A percentile compares a stretch with the other conserved stretches of the same genome.
phyloP scores from a whole-genome alignment of 257 asterid genomes.

The Ocimum tenuiflorum region DNA sequence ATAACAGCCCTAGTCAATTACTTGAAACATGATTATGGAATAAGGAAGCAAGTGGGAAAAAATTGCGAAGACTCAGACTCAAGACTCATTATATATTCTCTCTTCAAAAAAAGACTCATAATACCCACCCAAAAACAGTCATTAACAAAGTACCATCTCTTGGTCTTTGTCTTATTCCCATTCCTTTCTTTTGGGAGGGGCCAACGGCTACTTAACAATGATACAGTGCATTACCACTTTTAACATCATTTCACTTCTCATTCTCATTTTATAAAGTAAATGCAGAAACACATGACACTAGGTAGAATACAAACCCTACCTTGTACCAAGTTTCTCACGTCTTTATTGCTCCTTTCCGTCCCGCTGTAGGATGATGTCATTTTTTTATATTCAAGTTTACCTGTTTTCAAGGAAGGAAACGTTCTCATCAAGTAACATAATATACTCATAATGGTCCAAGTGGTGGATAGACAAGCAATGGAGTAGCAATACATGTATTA shows the following conservation, averaged over 20 bases:
- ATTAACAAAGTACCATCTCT: not conserved
- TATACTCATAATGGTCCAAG: slow-evolving; percentile 4
- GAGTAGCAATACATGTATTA: not conserved
- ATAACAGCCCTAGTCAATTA: not conserved
- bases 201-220: not conserved
- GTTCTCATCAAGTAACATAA: not conserved
- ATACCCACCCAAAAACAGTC: not conserved
- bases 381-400: slow-evolving; percentile 18
- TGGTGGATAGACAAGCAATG: not conserved
- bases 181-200: not conserved
- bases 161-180: not conserved
- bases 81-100: no score
- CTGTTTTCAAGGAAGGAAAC: slow-evolving; percentile 24
- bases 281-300: not conserved
- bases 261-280: not conserved
- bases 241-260: not conserved
- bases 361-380: not conserved
- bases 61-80: not conserved
- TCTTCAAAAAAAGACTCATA: no score
- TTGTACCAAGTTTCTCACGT: slow-evolving; percentile 12
- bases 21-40: not conserved
- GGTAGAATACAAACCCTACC: slow-evolving; percentile 14
- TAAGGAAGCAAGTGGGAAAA: not conserved
- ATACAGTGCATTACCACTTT: not conserved
- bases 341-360: not conserved